phyloP scores from a whole-genome alignment of 306 rosid genomes.

The Dicorynia guianensis region DNA sequence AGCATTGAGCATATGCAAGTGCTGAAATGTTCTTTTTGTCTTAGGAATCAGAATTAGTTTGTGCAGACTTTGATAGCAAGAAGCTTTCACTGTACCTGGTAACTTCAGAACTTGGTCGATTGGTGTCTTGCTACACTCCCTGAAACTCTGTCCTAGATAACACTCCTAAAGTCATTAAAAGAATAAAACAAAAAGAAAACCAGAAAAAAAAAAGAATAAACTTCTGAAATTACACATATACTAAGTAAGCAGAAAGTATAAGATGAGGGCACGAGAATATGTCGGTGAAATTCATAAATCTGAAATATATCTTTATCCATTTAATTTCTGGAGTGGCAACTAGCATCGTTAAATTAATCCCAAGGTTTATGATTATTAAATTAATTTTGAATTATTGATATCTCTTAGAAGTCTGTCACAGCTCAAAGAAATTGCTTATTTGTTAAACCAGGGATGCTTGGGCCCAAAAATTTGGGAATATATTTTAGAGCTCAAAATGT shows the following conservation, averaged over 20 bases:
- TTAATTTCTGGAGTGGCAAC: constrained; percentile 19
- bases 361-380: constrained; percentile 28
- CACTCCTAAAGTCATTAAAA: constrained; percentile 33
- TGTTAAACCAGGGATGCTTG: constrained; percentile 17
- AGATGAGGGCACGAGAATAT: constrained; percentile 32
- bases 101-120: constrained; percentile 91
- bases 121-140: constrained; percentile 82
- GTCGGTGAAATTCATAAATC: constrained; percentile 34
- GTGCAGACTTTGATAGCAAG: constrained; percentile 70
- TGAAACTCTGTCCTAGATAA: constrained; percentile 45
- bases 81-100: constrained; percentile 91
- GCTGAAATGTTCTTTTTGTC: constrained; percentile 80
- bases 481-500: constrained; percentile 1
- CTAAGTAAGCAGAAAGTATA: constrained; percentile 13
- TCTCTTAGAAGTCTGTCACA: constrained; percentile 13
- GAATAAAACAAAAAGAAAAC: constrained; percentile 16
- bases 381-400: constrained; percentile 26
- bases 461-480: constrained; percentile 26
- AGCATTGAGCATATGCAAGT: constrained; percentile 80
- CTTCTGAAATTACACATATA: constrained; percentile 40
- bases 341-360: constrained; percentile 28
- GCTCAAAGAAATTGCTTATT: constrained; percentile 34
- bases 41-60: constrained; percentile 65
- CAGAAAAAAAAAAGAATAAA: not conserved
- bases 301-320: constrained; percentile 30